phyloP scores from a whole-genome alignment of 345 rosid genomes.

The Camelina laxa region DNA sequence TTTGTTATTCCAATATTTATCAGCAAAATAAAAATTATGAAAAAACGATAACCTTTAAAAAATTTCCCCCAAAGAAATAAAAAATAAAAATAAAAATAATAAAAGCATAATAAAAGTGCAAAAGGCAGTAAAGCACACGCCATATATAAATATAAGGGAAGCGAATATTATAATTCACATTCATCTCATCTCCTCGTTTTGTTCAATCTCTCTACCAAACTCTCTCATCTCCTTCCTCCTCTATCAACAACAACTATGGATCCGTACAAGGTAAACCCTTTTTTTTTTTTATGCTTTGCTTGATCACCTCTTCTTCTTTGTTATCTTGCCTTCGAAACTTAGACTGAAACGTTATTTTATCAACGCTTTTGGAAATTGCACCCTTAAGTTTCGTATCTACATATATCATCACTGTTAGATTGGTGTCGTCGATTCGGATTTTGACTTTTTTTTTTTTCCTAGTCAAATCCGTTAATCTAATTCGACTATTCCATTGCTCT shows the following conservation, averaged over 20 bases:
- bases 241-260: slow-evolving; percentile 47
- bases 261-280: slow-evolving; percentile 54
- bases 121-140: slow-evolving; percentile 33
- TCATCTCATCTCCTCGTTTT: slow-evolving; percentile 33
- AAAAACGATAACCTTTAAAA: slow-evolving; percentile 43
- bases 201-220: slow-evolving; percentile 18
- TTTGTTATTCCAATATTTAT: slow-evolving; percentile 23
- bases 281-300: not conserved
- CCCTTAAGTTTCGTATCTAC: not conserved
- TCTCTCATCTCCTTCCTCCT: slow-evolving; percentile 6
- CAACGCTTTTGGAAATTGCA: slow-evolving; percentile 13
- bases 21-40: not conserved
- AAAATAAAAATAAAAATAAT: not conserved
- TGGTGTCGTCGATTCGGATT: not conserved
- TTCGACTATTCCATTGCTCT: not conserved
- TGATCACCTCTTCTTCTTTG: slow-evolving; percentile 32
- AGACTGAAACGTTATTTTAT: not conserved
- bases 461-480: not conserved
- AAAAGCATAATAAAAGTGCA: not conserved
- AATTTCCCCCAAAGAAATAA: not conserved
- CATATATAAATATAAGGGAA: slow-evolving; percentile 43
- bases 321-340: slow-evolving; percentile 30
- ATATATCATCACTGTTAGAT: slow-evolving; percentile 17
- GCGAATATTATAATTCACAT: slow-evolving; percentile 20
- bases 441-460: not conserved